Evolutionary conservation across 352 stramenopile genomes (phyloP).

Genomic region (Phytophthora parvispora): DNA sequence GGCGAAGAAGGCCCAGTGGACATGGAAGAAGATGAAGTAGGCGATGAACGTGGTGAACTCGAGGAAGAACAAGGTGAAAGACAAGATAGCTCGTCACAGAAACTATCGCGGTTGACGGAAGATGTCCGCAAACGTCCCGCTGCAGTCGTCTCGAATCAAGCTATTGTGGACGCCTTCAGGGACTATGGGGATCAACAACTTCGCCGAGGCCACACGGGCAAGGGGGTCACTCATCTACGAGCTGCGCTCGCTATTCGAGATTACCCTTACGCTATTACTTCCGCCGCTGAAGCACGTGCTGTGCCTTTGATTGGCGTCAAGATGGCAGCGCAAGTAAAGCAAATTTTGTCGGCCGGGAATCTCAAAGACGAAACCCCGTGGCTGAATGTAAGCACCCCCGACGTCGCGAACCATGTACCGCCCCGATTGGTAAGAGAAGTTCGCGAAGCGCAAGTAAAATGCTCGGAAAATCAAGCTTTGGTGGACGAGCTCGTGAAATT

Average conservation of each 20-base stretch:
- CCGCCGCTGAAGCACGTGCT: slow-evolving; percentile 34
- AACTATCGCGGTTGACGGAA: slow-evolving; percentile 54
- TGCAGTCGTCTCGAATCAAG: slow-evolving; percentile 55
- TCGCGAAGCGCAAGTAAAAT: slow-evolving; percentile 42
- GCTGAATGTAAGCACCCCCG: slow-evolving; percentile 21
- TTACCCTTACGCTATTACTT: slow-evolving; percentile 51
- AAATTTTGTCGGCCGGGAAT: slow-evolving; percentile 55
- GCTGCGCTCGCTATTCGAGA: slow-evolving; percentile 62
- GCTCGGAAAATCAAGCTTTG: slow-evolving; percentile 63
- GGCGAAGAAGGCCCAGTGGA: not conserved
- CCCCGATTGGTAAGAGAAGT: slow-evolving; percentile 54
- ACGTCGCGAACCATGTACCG: slow-evolving; percentile 39
- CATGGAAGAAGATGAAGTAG: slow-evolving; percentile 13
- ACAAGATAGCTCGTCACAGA: slow-evolving; percentile 23
- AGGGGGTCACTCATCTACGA: slow-evolving; percentile 65
- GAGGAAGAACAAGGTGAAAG: not conserved
- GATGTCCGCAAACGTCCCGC: slow-evolving; percentile 49
- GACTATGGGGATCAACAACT: slow-evolving; percentile 64
- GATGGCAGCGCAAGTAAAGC: slow-evolving; percentile 62
- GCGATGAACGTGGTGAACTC: not conserved
- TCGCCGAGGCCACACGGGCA: slow-evolving; percentile 61
- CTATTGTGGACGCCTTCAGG: slow-evolving; percentile 68
- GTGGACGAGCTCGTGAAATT: slow-evolving; percentile 66
- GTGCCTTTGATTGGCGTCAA: slow-evolving; percentile 55
- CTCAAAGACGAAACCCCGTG: slow-evolving; percentile 36